A percentile compares a stretch with the other conserved stretches of the same genome.
These are phyloP conservation scores for Pseudopyricularia javanii DNA, from an alignment of 2,329 filamentous ascomycete species.

Conservation along the genomic window DNA sequence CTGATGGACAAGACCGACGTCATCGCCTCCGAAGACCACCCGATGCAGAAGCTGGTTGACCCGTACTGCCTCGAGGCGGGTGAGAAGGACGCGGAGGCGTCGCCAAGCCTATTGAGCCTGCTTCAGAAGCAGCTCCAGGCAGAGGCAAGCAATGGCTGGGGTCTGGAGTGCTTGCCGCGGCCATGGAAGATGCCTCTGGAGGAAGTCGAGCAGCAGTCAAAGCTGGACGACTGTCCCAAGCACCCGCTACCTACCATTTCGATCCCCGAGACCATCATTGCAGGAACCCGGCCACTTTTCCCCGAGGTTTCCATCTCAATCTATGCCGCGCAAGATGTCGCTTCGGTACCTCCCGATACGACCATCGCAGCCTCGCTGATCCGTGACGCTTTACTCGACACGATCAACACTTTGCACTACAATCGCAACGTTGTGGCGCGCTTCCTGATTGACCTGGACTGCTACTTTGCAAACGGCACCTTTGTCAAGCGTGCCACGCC, in stretches of 20 bases:
- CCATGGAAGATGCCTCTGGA: conserved; percentile 54
- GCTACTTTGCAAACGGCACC: conserved; percentile 79
- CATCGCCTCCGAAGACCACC: conserved; percentile 78
- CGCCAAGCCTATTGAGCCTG: conserved; percentile 61
- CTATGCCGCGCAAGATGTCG: conserved; percentile 73
- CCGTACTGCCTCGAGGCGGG: conserved; percentile 59
- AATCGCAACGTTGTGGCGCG: conserved; percentile 81
- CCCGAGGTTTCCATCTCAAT: conserved; percentile 93
- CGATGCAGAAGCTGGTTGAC: conserved; percentile 75
- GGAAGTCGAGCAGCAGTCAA: conserved; percentile 47
- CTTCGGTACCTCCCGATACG: conserved; percentile 70
- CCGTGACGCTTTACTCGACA: conserved; percentile 77
- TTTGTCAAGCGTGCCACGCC: conserved; percentile 90
- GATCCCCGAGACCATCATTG: conserved; percentile 63
- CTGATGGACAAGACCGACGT: conserved; percentile 91
- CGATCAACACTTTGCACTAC: conserved; percentile 86
- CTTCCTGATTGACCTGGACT: conserved; percentile 86
- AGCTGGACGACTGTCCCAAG: conserved; percentile 49
- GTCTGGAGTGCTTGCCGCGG: conserved; percentile 55
- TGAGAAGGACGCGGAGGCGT: conserved; percentile 50
- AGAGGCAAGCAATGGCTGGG: conserved; percentile 66
- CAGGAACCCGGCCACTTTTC: conserved; percentile 67
- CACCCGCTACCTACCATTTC: conserved; percentile 66
- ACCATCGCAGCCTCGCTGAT: conserved; percentile 73
- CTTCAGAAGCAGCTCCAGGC: conserved; percentile 76